Conservation (phyloP, 345 rosid genomes). For the Pugionium dolabratum region DNA sequence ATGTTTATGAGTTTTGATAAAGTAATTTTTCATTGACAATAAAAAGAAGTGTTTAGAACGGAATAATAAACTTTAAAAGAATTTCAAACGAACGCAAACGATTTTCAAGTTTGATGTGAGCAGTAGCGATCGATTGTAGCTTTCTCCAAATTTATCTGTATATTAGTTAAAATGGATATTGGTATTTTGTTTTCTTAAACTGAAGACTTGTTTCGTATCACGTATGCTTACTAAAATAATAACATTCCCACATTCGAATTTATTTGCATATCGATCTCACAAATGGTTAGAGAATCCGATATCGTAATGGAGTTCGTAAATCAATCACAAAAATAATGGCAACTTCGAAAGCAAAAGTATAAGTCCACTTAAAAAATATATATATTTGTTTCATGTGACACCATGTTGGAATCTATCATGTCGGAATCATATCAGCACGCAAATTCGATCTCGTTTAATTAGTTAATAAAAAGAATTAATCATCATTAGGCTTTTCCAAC, state of each 20-base stretch:
- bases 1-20: too few relatives aligned
- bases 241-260: constrained; percentile 18
- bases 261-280: constrained; percentile 26
- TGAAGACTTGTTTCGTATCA: constrained; percentile 17
- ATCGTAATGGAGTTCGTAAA: constrained; percentile 18
- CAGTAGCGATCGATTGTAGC: neutral
- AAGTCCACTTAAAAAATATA: constrained; percentile 29
- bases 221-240: constrained; percentile 11
- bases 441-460: neutral
- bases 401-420: constrained; percentile 31
- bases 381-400: constrained; percentile 21
- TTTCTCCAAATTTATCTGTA: neutral
- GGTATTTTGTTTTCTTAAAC: constrained; percentile 19
- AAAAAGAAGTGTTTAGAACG: too few relatives aligned
- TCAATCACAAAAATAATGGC: constrained; percentile 21
- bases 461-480: too few relatives aligned
- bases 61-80: too few relatives aligned
- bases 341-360: constrained; percentile 29
- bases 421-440: constrained; percentile 13
- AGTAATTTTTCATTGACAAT: too few relatives aligned
- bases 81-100: too few relatives aligned
- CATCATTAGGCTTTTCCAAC: too few relatives aligned
- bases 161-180: neutral
- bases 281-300: constrained; percentile 19
- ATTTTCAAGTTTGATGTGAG: too few relatives aligned